These are phyloP conservation scores for Ehretia macrophylla DNA, from an alignment of 257 asterid species.

Conservation along the genomic window DNA sequence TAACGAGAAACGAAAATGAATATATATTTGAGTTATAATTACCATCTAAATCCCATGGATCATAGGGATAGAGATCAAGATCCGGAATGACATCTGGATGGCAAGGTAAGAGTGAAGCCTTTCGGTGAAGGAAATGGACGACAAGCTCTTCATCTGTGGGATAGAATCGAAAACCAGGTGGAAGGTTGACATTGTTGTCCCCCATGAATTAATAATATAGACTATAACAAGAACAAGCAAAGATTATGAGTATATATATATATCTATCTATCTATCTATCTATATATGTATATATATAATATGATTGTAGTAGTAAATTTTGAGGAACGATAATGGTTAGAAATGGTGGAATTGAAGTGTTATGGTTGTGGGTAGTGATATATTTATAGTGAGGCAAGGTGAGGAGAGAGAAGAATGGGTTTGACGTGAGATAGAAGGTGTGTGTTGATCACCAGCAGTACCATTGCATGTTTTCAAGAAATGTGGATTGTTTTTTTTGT, in stretches of 20 bases:
- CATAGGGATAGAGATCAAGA: slow-evolving; percentile 85
- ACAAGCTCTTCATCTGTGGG: slow-evolving; percentile 94
- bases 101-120: slow-evolving; percentile 71
- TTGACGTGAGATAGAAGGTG: slow-evolving; percentile 70
- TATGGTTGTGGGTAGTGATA: slow-evolving; percentile 19
- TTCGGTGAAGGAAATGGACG: slow-evolving; percentile 94
- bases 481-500: neutral
- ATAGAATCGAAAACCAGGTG: slow-evolving; percentile 88
- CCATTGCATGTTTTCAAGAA: neutral
- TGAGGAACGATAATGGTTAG: neutral
- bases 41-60: slow-evolving; percentile 97
- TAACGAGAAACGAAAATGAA: no score
- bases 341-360: neutral
- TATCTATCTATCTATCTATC: neutral
- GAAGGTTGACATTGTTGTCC: slow-evolving; percentile 60
- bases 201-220: slow-evolving; percentile 36
- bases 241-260: no score
- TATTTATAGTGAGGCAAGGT: slow-evolving; percentile 21
- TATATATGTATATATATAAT: no score
- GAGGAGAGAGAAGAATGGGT: slow-evolving; percentile 11
- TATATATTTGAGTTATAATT: neutral
- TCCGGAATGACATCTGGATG: slow-evolving; percentile 96
- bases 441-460: slow-evolving; percentile 27
- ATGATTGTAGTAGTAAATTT: neutral
- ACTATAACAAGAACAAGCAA: no score